Percentiles rank a stretch among this genome's conserved stretches.
Conservation (phyloP, 2,329 filamentous ascomycete species). For the Raffaelea ambrosiae region DNA sequence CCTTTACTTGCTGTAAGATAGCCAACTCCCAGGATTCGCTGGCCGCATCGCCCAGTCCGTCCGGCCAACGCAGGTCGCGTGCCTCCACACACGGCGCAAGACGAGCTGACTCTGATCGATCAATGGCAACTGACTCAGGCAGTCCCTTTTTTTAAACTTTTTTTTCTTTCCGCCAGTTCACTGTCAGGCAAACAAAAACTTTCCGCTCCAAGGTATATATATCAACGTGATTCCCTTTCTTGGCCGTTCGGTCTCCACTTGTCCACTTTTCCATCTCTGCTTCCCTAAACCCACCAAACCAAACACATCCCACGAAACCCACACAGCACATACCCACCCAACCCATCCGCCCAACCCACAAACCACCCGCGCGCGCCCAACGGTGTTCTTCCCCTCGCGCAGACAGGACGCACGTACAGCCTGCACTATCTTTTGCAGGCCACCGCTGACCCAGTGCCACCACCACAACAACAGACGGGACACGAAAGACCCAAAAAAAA, state of each 20-base stretch:
- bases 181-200: too few species aligned
- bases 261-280: conserved; percentile 11
- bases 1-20: too few species aligned
- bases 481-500: too few species aligned
- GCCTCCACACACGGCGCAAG: too few species aligned
- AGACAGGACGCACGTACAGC: conserved; percentile 7
- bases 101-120: too few species aligned
- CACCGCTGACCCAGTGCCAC: conserved; percentile 9
- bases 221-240: conserved; percentile 10
- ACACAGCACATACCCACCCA: conserved; percentile 5
- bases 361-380: conserved; percentile 6
- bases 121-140: too few species aligned
- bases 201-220: conserved; percentile 7
- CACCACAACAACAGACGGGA: conserved; percentile 9
- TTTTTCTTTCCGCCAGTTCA: too few species aligned
- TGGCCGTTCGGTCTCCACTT: conserved; percentile 8
- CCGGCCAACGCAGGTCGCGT: too few species aligned
- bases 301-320: background rate
- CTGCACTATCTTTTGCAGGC: conserved; percentile 2
- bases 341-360: conserved; percentile 9
- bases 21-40: too few species aligned
- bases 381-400: too few species aligned
- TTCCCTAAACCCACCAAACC: conserved; percentile 4
- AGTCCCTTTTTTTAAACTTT: too few species aligned
- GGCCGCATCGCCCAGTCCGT: too few species aligned